These are phyloP conservation scores for Trametes gibbosa DNA, from an alignment of 768 basidiomycete species.

Conservation along the genomic window DNA sequence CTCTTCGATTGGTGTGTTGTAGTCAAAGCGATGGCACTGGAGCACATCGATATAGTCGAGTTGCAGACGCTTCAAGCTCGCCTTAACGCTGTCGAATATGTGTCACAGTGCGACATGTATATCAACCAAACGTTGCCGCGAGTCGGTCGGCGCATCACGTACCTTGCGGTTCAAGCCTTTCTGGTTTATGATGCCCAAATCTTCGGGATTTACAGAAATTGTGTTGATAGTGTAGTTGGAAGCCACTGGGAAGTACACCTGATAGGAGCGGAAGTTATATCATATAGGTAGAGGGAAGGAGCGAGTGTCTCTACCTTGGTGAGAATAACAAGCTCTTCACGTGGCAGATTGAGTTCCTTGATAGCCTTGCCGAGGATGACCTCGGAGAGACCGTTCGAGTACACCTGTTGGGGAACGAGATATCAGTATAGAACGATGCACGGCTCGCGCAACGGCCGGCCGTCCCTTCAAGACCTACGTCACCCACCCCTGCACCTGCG, in stretches of 20 bases:
- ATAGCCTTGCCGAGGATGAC: constrained; percentile 43
- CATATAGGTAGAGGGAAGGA: neutral
- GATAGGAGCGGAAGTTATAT: constrained; percentile 43
- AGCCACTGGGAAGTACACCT: constrained; percentile 21
- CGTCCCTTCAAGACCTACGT: too few relatives aligned
- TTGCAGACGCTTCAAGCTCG: constrained; percentile 62
- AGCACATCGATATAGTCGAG: constrained; percentile 76
- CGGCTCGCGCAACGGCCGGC: too few relatives aligned
- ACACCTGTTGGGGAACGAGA: constrained; percentile 30
- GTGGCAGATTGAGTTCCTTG: constrained; percentile 41
- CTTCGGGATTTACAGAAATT: constrained; percentile 2
- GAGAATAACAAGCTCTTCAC: constrained; percentile 46
- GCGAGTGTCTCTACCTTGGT: constrained; percentile 35
- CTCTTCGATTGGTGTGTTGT: constrained; percentile 38
- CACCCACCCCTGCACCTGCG: too few relatives aligned
- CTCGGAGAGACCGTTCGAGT: constrained; percentile 39
- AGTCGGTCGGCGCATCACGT: too few relatives aligned
- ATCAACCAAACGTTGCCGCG: neutral
- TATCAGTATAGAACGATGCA: too few relatives aligned
- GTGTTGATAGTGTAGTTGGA: constrained; percentile 5
- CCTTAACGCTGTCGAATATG: constrained; percentile 68
- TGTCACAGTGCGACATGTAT: constrained; percentile 37
- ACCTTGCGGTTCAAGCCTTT: constrained; percentile 37
- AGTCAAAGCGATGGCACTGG: constrained; percentile 44
- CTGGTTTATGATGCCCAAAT: constrained; percentile 37